Base-by-base conservation (phyloP, 345 rosid species). In the Nephelium lappaceum region DNA sequence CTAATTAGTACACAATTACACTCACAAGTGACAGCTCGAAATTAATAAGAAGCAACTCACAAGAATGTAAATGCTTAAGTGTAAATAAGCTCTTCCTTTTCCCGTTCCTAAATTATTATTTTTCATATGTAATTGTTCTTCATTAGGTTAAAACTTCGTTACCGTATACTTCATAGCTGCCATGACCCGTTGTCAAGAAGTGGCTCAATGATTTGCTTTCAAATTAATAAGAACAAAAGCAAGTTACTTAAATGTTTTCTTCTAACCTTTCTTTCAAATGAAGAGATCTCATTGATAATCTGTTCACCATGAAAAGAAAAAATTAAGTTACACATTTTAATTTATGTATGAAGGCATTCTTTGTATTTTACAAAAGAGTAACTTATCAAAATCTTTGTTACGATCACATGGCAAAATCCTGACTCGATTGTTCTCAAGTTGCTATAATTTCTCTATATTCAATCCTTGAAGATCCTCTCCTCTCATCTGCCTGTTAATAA, bases 381-480 rank as follows among this genome's bases (percentile, higher is more conserved):
- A 24, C 19, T 41, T 10, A 6, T 0, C 23, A 6, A 53, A 36
- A 87, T 90, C 88, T 87, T 89, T 0, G 78, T 81, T 21, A 69
- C 68, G 8, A 79, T 61, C 39, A 89, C 85, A 3, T 84, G 85
- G 39, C 39, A 12, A 42, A 85, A 88, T 72, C 90, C 90, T 0
- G 78, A 39, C 65, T 87, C 92, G 9, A 73, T 68, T 63, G 36
- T 78, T 87, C 75, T 89, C 92, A 16, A 89, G 83, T 7, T 79
- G 76, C 77, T 77, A 85, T 80, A 89, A 75, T 62, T 89, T 85
- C n/a, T 87, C 90, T 11, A 89, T 38, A 73, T 66, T 84, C 82
- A 89, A 39, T 43, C 89, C 90, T 19, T 79, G 83, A 79, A 89
- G 90, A 78, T 85, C 85, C 45, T 89, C 92, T 15, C 92, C 92